Evolutionary conservation across 257 asterid species (phyloP), one percentile per base, ranked within the genome.

Genomic region (Solanum pimpinellifolium): DNA sequence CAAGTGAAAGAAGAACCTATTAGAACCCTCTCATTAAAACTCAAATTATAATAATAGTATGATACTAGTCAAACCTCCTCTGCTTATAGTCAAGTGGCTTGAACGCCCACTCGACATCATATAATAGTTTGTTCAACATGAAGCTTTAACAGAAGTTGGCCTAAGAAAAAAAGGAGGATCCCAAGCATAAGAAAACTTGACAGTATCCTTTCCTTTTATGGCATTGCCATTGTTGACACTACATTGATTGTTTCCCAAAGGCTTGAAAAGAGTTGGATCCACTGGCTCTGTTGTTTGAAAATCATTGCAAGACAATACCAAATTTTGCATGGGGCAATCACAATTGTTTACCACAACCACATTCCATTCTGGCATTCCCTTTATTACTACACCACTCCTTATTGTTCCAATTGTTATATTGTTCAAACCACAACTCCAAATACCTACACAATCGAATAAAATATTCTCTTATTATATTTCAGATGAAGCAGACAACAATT

Each of bases 151-250:
- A 86, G 84, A 73, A 73, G 60, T 21, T 86, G 84, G 84, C 29
- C 88, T 86, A 11, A 86, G 88, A 2, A 86, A 4, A 73, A 86
- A 86, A 4, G 88, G 88, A 33, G 88, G 88, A 37, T 86, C 60
- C 88, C 88, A 86, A 35, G 88, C 88, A 52, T 86, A 86, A 74
- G 88, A 86, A 25, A 86, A 73, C 13, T 65, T 76, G 52, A 86
- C 56, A 14, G 87, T 33, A 33, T 47, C 25, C 41, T 86, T 76
- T 21, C 59, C 56, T 66, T 39, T 39, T 78, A 78, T 78, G 41
- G 66, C 20, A 46, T 9, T 27, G 9, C 84, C 66, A 78, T 78
- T 78, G 65, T 46, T 78, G 65, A 78, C 35, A 46, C 59, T 78
- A 46, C 84, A 78, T 78, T 5, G 11, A 60, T 78, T 78, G 25